Evolutionary conservation across 225 moss, liverwort and hornwort species (phyloP).

Genomic region (Takakia lepidozioides): DNA sequence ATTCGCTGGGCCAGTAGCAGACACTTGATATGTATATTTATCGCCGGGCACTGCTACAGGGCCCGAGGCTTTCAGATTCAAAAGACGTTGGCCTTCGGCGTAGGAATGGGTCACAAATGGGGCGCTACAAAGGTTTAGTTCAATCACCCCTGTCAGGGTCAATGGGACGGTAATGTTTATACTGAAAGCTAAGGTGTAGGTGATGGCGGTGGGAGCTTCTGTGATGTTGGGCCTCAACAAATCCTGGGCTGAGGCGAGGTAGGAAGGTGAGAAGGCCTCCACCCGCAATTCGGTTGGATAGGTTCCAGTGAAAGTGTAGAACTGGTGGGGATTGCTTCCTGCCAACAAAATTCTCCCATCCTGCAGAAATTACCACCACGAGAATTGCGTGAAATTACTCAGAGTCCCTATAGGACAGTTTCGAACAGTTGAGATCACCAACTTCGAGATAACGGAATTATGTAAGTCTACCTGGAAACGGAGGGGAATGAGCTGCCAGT

Average conservation of each 20-base stretch:
- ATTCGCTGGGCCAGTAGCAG: slow-evolving; percentile 16
- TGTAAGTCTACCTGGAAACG: not conserved
- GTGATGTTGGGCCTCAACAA: slow-evolving; percentile 17
- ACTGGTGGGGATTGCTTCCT: slow-evolving; percentile 45
- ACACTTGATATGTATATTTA: slow-evolving; percentile 18
- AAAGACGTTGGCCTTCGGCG: slow-evolving; percentile 59
- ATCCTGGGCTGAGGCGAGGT: slow-evolving; percentile 14
- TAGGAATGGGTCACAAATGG: slow-evolving; percentile 55
- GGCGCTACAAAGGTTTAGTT: slow-evolving; percentile 36
- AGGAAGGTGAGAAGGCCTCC: slow-evolving; percentile 48
- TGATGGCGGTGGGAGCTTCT: slow-evolving; percentile 13
- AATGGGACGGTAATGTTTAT: slow-evolving; percentile 24
- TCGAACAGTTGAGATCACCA: too few relatives aligned
- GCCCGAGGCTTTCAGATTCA: slow-evolving; percentile 17
- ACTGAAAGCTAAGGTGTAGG: slow-evolving; percentile 30
- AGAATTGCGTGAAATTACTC: too few relatives aligned
- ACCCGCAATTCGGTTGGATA: slow-evolving; percentile 57
- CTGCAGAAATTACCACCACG: slow-evolving; percentile 5
- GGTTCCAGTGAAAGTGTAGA: slow-evolving; percentile 28
- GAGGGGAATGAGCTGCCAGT: not conserved
- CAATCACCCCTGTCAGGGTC: slow-evolving; percentile 9
- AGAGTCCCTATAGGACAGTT: too few relatives aligned
- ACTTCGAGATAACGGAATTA: not conserved
- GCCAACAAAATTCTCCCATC: slow-evolving; percentile 28
- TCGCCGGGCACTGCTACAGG: slow-evolving; percentile 16